Conservation (phyloP, 495 filamentous ascomycete genomes). For the Thozetella sp. region DNA sequence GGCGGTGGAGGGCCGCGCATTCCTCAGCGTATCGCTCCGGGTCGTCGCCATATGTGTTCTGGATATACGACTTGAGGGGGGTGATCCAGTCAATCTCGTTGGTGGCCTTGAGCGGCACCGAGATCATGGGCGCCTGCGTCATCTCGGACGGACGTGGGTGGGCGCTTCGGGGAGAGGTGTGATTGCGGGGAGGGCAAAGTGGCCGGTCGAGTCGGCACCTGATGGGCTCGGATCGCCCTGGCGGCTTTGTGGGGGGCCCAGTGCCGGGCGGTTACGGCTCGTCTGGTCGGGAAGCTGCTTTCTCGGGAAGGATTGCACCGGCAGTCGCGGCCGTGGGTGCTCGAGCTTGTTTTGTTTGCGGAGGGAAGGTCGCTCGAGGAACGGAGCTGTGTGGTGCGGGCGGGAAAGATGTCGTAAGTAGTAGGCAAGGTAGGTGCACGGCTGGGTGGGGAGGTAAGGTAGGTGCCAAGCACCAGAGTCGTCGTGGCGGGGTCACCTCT, state of each 20-base stretch:
- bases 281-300: not conserved
- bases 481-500: too few species aligned
- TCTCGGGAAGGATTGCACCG: not conserved
- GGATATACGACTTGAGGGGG: constrained; percentile 92
- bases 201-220: not conserved
- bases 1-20: constrained; percentile 92
- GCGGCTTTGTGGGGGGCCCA: not conserved
- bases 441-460: not conserved
- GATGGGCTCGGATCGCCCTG: not conserved
- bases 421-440: too few species aligned
- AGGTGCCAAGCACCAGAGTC: too few species aligned
- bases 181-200: not conserved
- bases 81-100: constrained; percentile 98
- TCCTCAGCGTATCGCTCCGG: constrained; percentile 93
- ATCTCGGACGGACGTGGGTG: constrained; percentile 37
- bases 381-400: not conserved
- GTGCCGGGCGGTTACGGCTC: not conserved
- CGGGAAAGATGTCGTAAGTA: not conserved
- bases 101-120: constrained; percentile 92
- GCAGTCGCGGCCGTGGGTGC: too few species aligned
- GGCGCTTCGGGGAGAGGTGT: not conserved
- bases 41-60: constrained; percentile 92
- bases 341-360: not conserved
- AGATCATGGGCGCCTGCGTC: constrained; percentile 89
- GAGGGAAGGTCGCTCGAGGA: not conserved